Percentiles rank a stretch among this genome's conserved stretches.
These are phyloP conservation scores for Microdochium bolleyi DNA, from an alignment of 2,329 filamentous ascomycete genomes.

Conservation along the genomic window DNA sequence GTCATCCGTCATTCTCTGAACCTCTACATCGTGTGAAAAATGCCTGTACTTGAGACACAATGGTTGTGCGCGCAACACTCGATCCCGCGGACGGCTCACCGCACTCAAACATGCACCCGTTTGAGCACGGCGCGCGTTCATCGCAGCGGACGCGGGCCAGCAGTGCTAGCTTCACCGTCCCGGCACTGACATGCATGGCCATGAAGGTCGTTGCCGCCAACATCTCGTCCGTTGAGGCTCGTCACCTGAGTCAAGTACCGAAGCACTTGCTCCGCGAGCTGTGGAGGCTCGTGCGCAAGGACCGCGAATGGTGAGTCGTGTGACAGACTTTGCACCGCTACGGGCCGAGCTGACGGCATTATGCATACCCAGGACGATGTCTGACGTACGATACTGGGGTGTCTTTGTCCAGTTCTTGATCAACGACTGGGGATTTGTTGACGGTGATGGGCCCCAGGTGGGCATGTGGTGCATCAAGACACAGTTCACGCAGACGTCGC, in stretches of 20 bases:
- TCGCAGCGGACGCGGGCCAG: not conserved
- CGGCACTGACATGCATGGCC: not conserved
- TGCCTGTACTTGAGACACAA: too few species aligned
- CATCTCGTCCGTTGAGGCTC: not conserved
- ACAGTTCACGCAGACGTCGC: not conserved
- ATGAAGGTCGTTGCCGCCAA: not conserved
- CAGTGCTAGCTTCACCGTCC: not conserved
- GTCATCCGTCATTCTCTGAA: too few species aligned
- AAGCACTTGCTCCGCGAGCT: not conserved
- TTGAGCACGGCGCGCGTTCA: too few species aligned
- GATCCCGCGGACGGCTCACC: too few species aligned
- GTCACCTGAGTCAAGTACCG: not conserved
- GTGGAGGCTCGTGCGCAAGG: not conserved
- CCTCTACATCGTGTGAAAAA: too few species aligned
- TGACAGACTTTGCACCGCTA: not conserved
- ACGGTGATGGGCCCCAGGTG: conserved; percentile 13
- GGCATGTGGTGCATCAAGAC: conserved; percentile 4
- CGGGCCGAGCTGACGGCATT: not conserved
- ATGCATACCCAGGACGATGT: not conserved
- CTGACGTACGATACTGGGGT: not conserved
- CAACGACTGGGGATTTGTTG: not conserved
- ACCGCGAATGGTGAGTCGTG: not conserved
- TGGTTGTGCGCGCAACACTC: too few species aligned
- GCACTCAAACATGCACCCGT: too few species aligned
- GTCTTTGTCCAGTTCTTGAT: not conserved